A percentile compares a stretch with the other conserved stretches of the same genome.
phyloP scores from a whole-genome alignment of 331 rosid genomes.

The Prunus yedoensis region DNA sequence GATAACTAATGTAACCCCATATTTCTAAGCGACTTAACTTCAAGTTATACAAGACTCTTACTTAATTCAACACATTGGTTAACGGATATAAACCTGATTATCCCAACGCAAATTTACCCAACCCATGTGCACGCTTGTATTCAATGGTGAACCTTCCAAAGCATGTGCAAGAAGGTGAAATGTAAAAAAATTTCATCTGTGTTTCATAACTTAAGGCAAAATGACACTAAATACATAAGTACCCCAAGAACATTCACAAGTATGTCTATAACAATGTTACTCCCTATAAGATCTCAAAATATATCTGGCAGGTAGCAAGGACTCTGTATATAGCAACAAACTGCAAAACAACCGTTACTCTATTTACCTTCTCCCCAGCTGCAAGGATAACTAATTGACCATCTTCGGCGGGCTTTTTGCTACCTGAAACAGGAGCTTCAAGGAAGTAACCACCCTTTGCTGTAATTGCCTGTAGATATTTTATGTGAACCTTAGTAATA shows the following conservation, averaged over 20 bases:
- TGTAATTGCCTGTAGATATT: slow-evolving; percentile 53
- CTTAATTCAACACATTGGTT: too few relatives aligned
- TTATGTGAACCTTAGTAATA: slow-evolving; percentile 22
- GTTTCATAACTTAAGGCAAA: neutral
- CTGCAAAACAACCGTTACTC: neutral
- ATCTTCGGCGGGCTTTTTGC: slow-evolving; percentile 99
- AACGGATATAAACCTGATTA: too few relatives aligned
- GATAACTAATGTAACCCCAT: too few relatives aligned
- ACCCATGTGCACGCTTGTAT: neutral
- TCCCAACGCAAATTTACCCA: too few relatives aligned
- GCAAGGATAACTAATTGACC: slow-evolving; percentile 88
- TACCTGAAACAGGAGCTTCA: slow-evolving; percentile 91
- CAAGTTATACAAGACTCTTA: too few relatives aligned
- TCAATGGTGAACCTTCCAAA: neutral
- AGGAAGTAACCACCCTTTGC: slow-evolving; percentile 64
- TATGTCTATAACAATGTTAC: neutral
- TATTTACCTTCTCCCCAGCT: slow-evolving; percentile 72
- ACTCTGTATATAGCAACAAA: neutral
- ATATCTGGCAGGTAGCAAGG: neutral
- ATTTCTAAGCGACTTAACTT: too few relatives aligned
- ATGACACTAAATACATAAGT: neutral
- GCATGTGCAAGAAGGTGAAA: neutral
- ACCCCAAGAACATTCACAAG: neutral
- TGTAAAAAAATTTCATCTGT: neutral
- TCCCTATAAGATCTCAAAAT: neutral